These are phyloP conservation scores for Candida hungchunana DNA, from an alignment of 805 yeast genomes.

Conservation along the genomic window DNA sequence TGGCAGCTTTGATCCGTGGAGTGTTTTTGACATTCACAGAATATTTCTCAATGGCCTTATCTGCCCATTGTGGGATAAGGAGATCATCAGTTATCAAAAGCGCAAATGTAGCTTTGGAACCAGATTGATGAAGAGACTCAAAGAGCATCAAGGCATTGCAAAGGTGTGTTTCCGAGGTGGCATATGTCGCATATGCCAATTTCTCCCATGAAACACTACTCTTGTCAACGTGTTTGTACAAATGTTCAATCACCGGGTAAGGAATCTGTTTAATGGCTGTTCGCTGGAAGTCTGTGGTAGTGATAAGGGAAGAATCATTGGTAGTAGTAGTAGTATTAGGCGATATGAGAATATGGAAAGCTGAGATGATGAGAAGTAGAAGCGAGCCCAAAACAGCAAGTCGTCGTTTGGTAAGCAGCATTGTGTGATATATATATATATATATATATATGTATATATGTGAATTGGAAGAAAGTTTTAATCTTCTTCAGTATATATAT, in stretches of 20 bases:
- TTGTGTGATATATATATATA: too few relatives aligned
- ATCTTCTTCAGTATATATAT: too few relatives aligned
- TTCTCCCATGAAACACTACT: slow-evolving; percentile 35
- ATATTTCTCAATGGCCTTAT: slow-evolving; percentile 22
- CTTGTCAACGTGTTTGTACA: slow-evolving; percentile 16
- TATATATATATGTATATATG: too few relatives aligned
- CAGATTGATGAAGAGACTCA: slow-evolving; percentile 32
- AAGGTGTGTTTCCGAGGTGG: slow-evolving; percentile 47
- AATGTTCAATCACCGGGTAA: slow-evolving; percentile 17
- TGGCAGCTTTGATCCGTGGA: neutral
- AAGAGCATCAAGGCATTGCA: slow-evolving; percentile 49
- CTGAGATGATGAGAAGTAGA: too few relatives aligned
- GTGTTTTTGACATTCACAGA: slow-evolving; percentile 7
- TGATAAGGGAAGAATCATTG: too few relatives aligned
- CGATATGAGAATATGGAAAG: too few relatives aligned
- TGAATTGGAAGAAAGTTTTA: too few relatives aligned
- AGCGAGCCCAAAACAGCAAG: too few relatives aligned
- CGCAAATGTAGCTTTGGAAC: slow-evolving; percentile 43
- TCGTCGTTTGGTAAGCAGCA: too few relatives aligned
- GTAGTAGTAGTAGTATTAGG: too few relatives aligned
- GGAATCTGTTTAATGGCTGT: slow-evolving; percentile 18
- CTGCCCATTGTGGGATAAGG: slow-evolving; percentile 8
- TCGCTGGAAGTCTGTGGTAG: slow-evolving; percentile 17
- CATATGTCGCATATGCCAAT: slow-evolving; percentile 58
- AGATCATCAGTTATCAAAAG: slow-evolving; percentile 30